phyloP scores from a whole-genome alignment of 2,329 filamentous ascomycete genomes.

The Cladorrhinum sp. region DNA sequence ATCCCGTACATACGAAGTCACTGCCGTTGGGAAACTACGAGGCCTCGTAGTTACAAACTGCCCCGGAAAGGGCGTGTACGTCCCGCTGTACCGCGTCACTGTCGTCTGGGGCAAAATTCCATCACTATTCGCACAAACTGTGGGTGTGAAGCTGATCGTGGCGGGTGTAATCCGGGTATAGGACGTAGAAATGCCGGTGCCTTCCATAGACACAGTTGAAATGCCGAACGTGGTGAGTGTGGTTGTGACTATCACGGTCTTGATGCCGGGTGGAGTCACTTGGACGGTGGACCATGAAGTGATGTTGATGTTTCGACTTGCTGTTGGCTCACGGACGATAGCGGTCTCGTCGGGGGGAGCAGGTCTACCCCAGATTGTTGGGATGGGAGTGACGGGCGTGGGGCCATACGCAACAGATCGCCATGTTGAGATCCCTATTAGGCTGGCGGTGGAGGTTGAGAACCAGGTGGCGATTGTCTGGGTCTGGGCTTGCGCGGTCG shows the following conservation, averaged over 20 bases:
- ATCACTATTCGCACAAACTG: no score
- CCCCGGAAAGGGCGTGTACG: constrained; percentile 13
- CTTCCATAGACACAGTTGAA: no score
- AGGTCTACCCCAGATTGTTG: constrained; percentile 12
- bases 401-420: constrained; percentile 9
- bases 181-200: no score
- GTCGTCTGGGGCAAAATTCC: no score
- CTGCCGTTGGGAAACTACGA: no score
- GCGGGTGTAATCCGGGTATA: no score
- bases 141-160: no score
- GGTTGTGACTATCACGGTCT: no score
- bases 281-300: constrained; percentile 10
- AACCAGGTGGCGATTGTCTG: constrained; percentile 9
- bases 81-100: constrained; percentile 13
- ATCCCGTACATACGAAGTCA: no score
- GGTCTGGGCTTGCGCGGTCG: no score
- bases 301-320: constrained; percentile 12
- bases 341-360: not conserved
- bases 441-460: constrained; percentile 9
- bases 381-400: constrained; percentile 14
- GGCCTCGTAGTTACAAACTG: not conserved
- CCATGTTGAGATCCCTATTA: not conserved
- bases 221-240: no score
- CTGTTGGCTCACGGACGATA: constrained; percentile 9
- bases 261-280: not conserved